Evolutionary conservation across 768 basidiomycete species (phyloP), one percentile per base, ranked within the genome.

Genomic region (Termitomyces titanicus): DNA sequence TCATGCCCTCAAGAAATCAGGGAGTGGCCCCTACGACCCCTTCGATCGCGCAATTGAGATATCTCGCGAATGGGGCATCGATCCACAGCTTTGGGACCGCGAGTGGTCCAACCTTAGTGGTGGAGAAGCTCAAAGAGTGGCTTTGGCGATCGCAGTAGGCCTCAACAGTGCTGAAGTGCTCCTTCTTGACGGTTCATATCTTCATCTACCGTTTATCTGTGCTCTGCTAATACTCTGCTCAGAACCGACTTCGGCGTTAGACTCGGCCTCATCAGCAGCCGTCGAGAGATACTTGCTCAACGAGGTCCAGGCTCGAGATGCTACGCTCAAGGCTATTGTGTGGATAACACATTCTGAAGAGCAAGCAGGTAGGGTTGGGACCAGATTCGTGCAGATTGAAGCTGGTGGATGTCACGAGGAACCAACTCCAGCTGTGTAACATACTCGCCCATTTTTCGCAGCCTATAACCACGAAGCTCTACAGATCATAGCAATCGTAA

Each of bases 161-260:
- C 67, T 93, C 40, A 76, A 85, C 45, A 83, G 84, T 0, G 90
- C 92, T 0, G 91, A 94, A 64, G 74, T 95, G 0, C 70, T 96
- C 15, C 75, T 95, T 48, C 75, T 87, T 39, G 94, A 89, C 65
- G 94, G 93, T 91, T 39, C 46, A 81, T 72, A 43, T 27, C 18
- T 37, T 31, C 33, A 56, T 35, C 35, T 17, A 31, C 31, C 22
- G 34, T 33, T 15, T 37, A 18, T 10, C 24, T 51, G 37, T 46
- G 13, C 27, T 40, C 20, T 48, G 35, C 22, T 44, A 22, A 50
- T 42, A 7, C 27, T 50, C 39, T 44, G 9, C 40, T 6, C 59
- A 95, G 94, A 96, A 69, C 94, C 94, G 1, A 95, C 94, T 0
- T 93, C 90, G 9, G 94, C 94, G 0, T 75, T 96, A 53, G 94